phyloP scores from a whole-genome alignment of 164 flowering plant species.

The Buxus sempervirens region DNA sequence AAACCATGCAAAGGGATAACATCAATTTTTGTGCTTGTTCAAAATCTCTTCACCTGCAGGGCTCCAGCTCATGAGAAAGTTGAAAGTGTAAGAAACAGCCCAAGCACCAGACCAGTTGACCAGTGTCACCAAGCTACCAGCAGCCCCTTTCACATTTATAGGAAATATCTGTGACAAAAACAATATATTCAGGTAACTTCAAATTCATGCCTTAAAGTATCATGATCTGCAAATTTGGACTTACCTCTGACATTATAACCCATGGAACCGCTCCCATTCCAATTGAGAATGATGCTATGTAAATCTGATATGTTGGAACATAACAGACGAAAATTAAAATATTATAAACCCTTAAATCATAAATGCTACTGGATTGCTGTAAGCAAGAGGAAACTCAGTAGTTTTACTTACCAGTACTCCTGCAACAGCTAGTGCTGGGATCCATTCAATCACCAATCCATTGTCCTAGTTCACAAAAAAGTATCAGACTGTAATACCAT shows the following conservation, averaged over 20 bases:
- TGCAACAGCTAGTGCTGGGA: slow-evolving; percentile 38
- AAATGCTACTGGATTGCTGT: neutral
- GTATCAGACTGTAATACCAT: neutral
- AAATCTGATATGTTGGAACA: slow-evolving; percentile 25
- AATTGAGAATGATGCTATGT: slow-evolving; percentile 39
- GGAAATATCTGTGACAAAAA: slow-evolving; percentile 45
- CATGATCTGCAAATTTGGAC: neutral
- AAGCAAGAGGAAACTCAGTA: no score
- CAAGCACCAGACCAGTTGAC: slow-evolving; percentile 64
- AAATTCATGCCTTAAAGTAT: neutral
- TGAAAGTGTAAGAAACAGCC: slow-evolving; percentile 50
- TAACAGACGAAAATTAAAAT: neutral
- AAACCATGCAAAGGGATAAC: neutral
- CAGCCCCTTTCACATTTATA: slow-evolving; percentile 51
- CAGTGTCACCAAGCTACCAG: slow-evolving; percentile 56
- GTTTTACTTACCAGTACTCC: slow-evolving; percentile 46
- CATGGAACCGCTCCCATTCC: slow-evolving; percentile 78
- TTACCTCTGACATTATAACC: slow-evolving; percentile 75
- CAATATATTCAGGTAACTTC: neutral
- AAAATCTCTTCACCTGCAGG: slow-evolving; percentile 28
- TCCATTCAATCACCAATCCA: slow-evolving; percentile 25
- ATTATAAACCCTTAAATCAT: neutral
- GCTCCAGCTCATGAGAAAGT: slow-evolving; percentile 62
- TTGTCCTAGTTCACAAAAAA: slow-evolving; percentile 27
- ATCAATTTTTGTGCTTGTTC: neutral